These are phyloP conservation scores for Colletotrichum sp. DNA, from an alignment of 2,329 filamentous ascomycete genomes.

Conservation along the genomic window DNA sequence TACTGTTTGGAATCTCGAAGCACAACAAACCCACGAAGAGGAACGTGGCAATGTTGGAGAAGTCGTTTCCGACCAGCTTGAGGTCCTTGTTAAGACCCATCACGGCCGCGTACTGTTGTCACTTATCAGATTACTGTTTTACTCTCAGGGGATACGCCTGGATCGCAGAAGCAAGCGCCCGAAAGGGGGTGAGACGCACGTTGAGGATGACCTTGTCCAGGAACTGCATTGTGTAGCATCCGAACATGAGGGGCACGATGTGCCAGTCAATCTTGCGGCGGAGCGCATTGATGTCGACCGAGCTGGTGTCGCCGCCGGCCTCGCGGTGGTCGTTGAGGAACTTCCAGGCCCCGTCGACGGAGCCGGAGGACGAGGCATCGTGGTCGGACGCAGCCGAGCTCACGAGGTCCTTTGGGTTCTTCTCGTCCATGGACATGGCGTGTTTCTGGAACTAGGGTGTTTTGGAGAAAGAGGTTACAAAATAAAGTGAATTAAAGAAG, in stretches of 20 bases:
- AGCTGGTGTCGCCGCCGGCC: slow-evolving; percentile 33
- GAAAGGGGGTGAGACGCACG: slow-evolving; percentile 39
- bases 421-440: slow-evolving; percentile 30
- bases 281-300: slow-evolving; percentile 49
- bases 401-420: slow-evolving; percentile 23
- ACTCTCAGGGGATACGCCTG: neutral
- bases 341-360: slow-evolving; percentile 51
- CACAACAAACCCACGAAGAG: slow-evolving; percentile 67
- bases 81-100: slow-evolving; percentile 66
- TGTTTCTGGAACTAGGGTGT: neutral
- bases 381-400: slow-evolving; percentile 14
- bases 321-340: slow-evolving; percentile 48
- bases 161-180: neutral
- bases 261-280: slow-evolving; percentile 62
- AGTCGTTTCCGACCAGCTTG: slow-evolving; percentile 62
- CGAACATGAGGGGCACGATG: slow-evolving; percentile 67
- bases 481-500: neutral
- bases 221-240: slow-evolving; percentile 67
- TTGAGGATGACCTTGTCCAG: slow-evolving; percentile 70
- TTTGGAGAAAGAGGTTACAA: neutral
- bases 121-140: neutral
- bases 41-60: slow-evolving; percentile 65
- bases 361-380: slow-evolving; percentile 20
- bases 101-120: slow-evolving; percentile 65
- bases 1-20: slow-evolving; percentile 65